These are phyloP conservation scores for Trichosporon sp. DNA, from an alignment of 1,284 basidiomycete species.

Conservation along the genomic window DNA sequence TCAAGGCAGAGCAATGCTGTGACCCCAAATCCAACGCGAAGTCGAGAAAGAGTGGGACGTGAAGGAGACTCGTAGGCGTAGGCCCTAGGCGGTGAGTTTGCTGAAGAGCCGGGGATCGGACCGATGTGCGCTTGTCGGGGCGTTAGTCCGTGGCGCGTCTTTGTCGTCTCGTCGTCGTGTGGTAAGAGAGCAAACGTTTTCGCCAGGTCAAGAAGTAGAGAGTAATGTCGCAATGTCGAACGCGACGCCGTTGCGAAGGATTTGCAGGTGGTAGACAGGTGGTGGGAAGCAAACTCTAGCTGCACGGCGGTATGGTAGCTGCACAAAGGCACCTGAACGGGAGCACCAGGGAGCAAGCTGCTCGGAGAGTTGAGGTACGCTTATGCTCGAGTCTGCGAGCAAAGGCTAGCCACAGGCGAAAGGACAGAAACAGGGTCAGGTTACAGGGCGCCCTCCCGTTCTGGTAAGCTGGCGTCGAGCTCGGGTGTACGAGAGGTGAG, in stretches of 20 bases:
- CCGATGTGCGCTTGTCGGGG: background rate
- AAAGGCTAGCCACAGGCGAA: background rate
- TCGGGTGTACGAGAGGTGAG: background rate
- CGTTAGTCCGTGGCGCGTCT: background rate
- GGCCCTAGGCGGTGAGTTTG: background rate
- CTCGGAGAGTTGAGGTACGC: background rate
- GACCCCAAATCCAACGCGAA: background rate
- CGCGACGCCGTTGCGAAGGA: too few species aligned
- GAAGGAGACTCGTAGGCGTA: too few species aligned
- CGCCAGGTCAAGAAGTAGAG: too few species aligned
- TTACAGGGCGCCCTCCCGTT: background rate
- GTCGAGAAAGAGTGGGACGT: background rate
- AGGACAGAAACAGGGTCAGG: slow-evolving; percentile 9
- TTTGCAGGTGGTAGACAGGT: too few species aligned
- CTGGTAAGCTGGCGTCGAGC: background rate
- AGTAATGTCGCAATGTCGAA: too few species aligned
- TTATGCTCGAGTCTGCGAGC: too few species aligned
- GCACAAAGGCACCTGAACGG: background rate
- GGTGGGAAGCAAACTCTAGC: too few species aligned
- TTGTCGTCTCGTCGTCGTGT: background rate
- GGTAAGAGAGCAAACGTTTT: background rate
- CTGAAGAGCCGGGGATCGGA: background rate
- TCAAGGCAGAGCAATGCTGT: too few species aligned
- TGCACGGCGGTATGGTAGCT: too few species aligned
- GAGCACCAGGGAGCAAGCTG: background rate